Evolutionary conservation across 2,329 filamentous ascomycete species (phyloP), one percentile per base, ranked within the genome.

Genomic region (Sarocladium strictum): DNA sequence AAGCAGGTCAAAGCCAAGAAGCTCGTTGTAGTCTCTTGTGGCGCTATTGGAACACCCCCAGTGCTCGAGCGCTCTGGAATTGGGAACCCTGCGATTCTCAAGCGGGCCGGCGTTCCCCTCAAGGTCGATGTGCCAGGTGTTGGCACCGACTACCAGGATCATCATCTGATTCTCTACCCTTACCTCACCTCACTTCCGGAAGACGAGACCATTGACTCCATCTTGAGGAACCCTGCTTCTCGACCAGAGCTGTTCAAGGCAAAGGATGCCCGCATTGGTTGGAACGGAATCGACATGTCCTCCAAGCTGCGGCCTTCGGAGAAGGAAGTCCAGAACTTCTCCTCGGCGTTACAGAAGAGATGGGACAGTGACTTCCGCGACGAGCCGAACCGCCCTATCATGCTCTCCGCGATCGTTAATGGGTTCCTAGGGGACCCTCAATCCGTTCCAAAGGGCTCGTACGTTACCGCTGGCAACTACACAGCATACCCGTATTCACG

Each of bases 401-500:
- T 75, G 66, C 68, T 81, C 1, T 67, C 73, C 3, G 72, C 54
- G 1, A 24, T 65, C 2, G 52, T 66, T 0, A 1, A 6, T 29
- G 23, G 65, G 29, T 77, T 74, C 61, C 66, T 76, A 1, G 74
- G 71, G 0, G 72, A 78, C 40, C 74, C 68, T 0, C 65, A 66
- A 0, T 60, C 63, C 2, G 60, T 76, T 1, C 66, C 68, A 0
- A 58, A 61, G 0, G 65, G 60, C 43, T 77, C 84, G 57, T 84
- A 83, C 59, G 65, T 81, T 43, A 75, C 75, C 2, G 64, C 77
- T 24, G 76, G 69, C 1, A 70, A 70, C 9, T 86, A 80, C 64
- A 81, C 77, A 0, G 73, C 74, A 0, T 84, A 86, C 61, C 83
- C 84, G 0, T 81, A 77, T 61, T 85, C 81, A 0, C 77, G 82